A percentile compares a stretch with the other conserved stretches of the same genome.
Evolutionary conservation across 768 basidiomycete genomes (phyloP).

Genomic region (Kwoniella pini): DNA sequence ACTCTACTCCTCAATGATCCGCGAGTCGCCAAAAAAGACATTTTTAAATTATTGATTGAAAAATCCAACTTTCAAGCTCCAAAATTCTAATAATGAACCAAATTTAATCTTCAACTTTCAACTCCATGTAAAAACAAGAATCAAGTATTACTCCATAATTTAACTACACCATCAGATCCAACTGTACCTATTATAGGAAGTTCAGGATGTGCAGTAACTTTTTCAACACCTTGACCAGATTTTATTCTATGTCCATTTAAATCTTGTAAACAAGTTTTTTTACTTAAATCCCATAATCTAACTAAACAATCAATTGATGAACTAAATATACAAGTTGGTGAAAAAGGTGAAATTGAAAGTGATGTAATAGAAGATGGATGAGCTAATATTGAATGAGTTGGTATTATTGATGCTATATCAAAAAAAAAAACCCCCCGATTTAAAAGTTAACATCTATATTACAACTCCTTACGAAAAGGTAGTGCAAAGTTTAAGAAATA

Average conservation of each 20-base stretch:
- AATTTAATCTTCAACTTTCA: too few species aligned
- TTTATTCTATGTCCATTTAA: conserved; percentile 82
- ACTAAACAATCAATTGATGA: conserved; percentile 91
- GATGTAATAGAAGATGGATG: conserved; percentile 92
- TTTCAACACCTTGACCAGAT: conserved; percentile 84
- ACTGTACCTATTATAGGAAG: conserved; percentile 87
- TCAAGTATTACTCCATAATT: conserved; percentile 71
- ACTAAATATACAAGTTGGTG: conserved; percentile 83
- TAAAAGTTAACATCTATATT: too few species aligned
- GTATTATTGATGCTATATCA: conserved; percentile 63
- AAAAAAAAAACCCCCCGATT: too few species aligned
- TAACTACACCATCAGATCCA: conserved; percentile 93
- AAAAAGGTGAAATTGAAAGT: conserved; percentile 73
- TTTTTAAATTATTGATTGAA: too few species aligned
- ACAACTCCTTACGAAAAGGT: too few species aligned
- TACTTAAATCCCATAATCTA: conserved; percentile 84
- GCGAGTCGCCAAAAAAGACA: too few species aligned
- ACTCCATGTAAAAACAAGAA: too few species aligned
- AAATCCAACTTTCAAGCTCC: too few species aligned
- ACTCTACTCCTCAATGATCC: too few species aligned
- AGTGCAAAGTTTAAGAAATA: neutral
- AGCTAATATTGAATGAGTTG: conserved; percentile 83
- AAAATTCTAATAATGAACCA: too few species aligned
- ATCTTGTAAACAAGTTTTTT: conserved; percentile 81
- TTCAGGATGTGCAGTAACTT: conserved; percentile 78